A percentile compares a stretch with the other conserved stretches of the same genome.
These are phyloP conservation scores for Iberis pinnata DNA, from an alignment of 345 rosid genomes.

Conservation along the genomic window DNA sequence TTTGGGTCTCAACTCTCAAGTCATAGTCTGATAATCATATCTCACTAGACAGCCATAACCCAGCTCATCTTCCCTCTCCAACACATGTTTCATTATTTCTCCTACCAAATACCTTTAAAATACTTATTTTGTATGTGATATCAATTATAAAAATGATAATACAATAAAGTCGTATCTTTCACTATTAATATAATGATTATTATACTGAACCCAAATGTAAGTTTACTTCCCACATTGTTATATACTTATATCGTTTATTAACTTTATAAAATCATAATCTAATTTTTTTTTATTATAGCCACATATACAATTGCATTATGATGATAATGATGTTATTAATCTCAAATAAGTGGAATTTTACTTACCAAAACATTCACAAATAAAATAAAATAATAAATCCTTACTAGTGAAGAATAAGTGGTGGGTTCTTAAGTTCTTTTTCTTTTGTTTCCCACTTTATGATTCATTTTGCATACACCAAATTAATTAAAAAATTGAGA, in stretches of 20 bases:
- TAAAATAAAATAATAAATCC: not conserved
- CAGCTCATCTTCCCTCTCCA: constrained; percentile 26
- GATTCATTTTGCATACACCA: constrained; percentile 26
- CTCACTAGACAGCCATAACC: constrained; percentile 24
- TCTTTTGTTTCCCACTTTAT: constrained; percentile 30
- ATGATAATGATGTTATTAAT: too few species aligned
- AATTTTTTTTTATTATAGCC: too few species aligned
- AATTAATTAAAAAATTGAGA: constrained; percentile 27
- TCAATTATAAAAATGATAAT: not conserved
- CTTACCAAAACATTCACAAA: not conserved
- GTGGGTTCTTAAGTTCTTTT: constrained; percentile 23
- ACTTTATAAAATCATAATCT: too few species aligned
- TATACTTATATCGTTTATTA: too few species aligned
- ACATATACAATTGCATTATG: too few species aligned
- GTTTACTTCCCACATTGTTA: not conserved
- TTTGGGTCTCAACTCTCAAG: not conserved
- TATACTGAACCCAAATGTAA: not conserved
- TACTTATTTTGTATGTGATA: not conserved
- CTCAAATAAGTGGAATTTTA: not conserved
- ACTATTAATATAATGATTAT: not conserved
- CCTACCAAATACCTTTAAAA: constrained; percentile 20
- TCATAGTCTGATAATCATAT: constrained; percentile 19
- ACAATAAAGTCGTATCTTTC: not conserved
- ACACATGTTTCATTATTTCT: constrained; percentile 25
- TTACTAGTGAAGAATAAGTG: constrained; percentile 11